Evolutionary conservation across 371 early-diverging fungal species (phyloP).

Genomic region (Apophysomyces elegans): DNA sequence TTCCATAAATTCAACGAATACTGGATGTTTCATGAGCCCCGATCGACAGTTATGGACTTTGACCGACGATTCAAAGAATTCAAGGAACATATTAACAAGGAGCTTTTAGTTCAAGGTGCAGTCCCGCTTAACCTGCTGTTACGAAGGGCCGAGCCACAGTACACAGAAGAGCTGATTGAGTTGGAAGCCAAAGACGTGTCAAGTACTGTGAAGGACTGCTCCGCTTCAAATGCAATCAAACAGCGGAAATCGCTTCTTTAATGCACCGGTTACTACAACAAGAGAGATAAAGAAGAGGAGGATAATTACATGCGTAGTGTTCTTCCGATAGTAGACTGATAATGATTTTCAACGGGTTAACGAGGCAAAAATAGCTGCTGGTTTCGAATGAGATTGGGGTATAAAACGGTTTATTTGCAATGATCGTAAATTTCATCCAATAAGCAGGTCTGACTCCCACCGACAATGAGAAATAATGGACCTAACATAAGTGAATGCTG

Average conservation of each 20-base stretch:
- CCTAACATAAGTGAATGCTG: no score
- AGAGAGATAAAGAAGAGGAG: not conserved
- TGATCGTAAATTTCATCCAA: not conserved
- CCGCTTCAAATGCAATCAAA: not conserved
- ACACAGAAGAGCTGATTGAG: conserved; percentile 1
- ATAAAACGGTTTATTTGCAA: not conserved
- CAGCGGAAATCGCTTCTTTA: conserved; percentile 1
- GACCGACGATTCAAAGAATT: conserved; percentile 67
- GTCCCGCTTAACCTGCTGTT: conserved; percentile 20
- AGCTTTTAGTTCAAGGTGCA: conserved; percentile 36
- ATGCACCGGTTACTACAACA: not conserved
- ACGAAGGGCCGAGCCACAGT: conserved; percentile 2
- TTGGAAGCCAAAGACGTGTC: conserved; percentile 2
- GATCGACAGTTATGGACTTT: conserved; percentile 79
- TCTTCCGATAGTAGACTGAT: not conserved
- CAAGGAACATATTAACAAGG: conserved; percentile 47
- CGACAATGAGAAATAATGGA: no score
- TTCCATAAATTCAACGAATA: conserved; percentile 69
- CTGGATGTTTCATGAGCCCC: conserved; percentile 65
- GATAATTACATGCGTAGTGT: not conserved
- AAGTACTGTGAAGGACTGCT: not conserved
- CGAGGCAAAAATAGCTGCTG: not conserved
- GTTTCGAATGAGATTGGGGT: not conserved
- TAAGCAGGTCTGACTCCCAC: no score
- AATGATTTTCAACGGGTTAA: no score